These are phyloP conservation scores for Pelargonium citronellum DNA, from an alignment of 441 rosid genomes.

Conservation along the genomic window DNA sequence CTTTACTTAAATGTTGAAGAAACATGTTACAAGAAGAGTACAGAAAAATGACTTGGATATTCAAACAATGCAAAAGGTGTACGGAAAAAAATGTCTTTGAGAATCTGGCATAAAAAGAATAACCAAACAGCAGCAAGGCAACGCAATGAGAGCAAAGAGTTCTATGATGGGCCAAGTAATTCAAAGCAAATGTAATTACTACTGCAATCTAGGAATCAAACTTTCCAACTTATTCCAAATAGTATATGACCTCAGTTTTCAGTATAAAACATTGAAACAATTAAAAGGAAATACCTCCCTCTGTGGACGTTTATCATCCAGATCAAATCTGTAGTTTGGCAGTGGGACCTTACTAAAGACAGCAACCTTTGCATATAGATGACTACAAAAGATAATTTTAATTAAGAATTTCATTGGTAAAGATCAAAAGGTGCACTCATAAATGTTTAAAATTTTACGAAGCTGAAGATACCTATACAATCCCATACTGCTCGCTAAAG, in stretches of 20 bases:
- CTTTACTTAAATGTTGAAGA: constrained; percentile 10
- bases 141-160: background rate
- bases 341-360: constrained; percentile 97
- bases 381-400: background rate
- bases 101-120: background rate
- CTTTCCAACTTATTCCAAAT: background rate
- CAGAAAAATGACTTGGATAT: background rate
- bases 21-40: background rate
- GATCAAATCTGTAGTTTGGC: constrained; percentile 90
- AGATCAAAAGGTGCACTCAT: background rate
- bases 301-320: constrained; percentile 97
- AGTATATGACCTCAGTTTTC: background rate
- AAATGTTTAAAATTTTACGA: background rate
- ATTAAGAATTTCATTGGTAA: background rate
- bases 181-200: background rate
- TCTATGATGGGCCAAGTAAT: background rate
- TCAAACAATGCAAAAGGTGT: background rate
- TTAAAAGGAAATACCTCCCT: constrained; percentile 59
- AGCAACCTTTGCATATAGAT: constrained; percentile 71
- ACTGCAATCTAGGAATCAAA: background rate
- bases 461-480: constrained; percentile 54
- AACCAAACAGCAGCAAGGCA: background rate
- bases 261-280: background rate
- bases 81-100: background rate
- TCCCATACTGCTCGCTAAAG: constrained; percentile 81